Evolutionary conservation across 2,329 filamentous ascomycete species (phyloP).

Genomic region (Coniosporium tulheliwenetii): DNA sequence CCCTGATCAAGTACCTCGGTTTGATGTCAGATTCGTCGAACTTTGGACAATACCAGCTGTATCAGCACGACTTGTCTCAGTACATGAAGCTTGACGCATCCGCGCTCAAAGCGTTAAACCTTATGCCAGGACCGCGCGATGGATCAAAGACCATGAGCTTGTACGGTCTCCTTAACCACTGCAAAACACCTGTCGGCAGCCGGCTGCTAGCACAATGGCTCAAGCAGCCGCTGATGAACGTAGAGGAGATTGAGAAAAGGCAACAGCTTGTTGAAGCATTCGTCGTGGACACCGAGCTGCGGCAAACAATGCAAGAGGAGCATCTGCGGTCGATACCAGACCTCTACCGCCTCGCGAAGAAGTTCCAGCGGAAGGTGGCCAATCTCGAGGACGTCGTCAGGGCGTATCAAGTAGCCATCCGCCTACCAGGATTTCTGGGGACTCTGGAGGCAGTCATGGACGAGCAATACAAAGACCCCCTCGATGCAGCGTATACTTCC

Average conservation of each 20-base stretch:
- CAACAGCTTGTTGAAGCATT: conserved; percentile 95
- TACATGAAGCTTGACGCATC: conserved; percentile 98
- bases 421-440: conserved; percentile 75
- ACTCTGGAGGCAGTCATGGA: conserved; percentile 92
- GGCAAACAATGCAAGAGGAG: conserved; percentile 93
- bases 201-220: conserved; percentile 87
- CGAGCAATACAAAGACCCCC: conserved; percentile 72
- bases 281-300: conserved; percentile 76
- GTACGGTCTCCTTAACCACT: conserved; percentile 87
- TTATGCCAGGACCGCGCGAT: conserved; percentile 91
- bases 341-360: conserved; percentile 82
- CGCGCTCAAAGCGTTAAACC: conserved; percentile 80
- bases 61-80: conserved; percentile 90
- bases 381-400: conserved; percentile 91
- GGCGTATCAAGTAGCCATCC: conserved; percentile 86
- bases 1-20: conserved; percentile 85
- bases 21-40: conserved; percentile 84
- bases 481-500: conserved; percentile 75
- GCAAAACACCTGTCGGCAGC: conserved; percentile 89
- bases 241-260: conserved; percentile 72
- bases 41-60: conserved; percentile 92
- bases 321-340: conserved; percentile 88
- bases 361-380: conserved; percentile 82
- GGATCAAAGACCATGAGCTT: conserved; percentile 97
- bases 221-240: conserved; percentile 91